Conservation (phyloP, 192 early-diverging fungal species). For the Dimargaris xerosporica region DNA sequence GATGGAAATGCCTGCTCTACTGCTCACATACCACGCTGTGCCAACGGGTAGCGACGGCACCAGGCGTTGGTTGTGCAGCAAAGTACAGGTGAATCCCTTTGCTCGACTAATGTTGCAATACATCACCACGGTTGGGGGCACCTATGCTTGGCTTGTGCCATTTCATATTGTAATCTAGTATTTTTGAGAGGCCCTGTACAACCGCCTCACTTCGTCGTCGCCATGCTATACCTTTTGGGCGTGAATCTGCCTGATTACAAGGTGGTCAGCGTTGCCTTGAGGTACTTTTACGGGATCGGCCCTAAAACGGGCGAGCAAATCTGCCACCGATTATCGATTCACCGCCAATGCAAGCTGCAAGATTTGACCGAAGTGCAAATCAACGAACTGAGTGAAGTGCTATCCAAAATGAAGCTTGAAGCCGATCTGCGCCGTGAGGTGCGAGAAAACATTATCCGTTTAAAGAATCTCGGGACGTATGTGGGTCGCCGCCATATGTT, state of each 20-base stretch:
- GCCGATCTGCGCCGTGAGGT: constrained; percentile 58
- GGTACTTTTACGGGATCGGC: constrained; percentile 87
- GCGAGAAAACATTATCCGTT: constrained; percentile 52
- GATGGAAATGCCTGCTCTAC: too few relatives aligned
- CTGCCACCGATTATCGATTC: constrained; percentile 69
- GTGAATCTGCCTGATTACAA: constrained; percentile 90
- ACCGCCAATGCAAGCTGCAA: constrained; percentile 67
- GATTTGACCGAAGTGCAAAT: constrained; percentile 81
- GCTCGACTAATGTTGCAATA: too few relatives aligned
- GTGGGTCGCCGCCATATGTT: constrained; percentile 71
- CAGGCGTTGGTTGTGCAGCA: too few relatives aligned
- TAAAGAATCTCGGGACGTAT: constrained; percentile 57
- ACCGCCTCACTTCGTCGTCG: not conserved
- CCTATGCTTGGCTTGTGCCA: too few relatives aligned
- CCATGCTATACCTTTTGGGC: constrained; percentile 80
- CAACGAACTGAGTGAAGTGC: constrained; percentile 66
- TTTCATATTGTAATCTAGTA: too few relatives aligned
- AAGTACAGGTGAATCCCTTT: too few relatives aligned
- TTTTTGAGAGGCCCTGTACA: too few relatives aligned
- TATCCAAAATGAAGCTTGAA: constrained; percentile 80
- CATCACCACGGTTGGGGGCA: too few relatives aligned
- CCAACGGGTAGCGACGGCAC: too few relatives aligned
- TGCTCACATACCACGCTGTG: too few relatives aligned
- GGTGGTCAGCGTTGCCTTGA: constrained; percentile 64
- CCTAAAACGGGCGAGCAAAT: constrained; percentile 50